A percentile compares a stretch with the other conserved stretches of the same genome.
These are phyloP conservation scores for Monosporascus sp. DNA, from an alignment of 2,329 filamentous ascomycete species.

Conservation along the genomic window DNA sequence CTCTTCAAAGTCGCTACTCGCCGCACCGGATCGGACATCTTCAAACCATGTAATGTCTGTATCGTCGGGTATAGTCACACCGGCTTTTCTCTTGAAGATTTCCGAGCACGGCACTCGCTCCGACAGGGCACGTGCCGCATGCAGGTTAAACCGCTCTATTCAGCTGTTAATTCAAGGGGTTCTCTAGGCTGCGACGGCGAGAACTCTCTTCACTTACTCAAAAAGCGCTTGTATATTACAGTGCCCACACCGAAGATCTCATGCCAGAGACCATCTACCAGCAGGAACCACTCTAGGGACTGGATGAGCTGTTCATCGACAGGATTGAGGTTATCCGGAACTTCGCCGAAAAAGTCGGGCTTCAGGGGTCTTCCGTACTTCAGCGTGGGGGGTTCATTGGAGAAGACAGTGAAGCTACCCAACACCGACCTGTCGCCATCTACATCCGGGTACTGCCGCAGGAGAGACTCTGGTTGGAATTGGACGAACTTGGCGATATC, in stretches of 20 bases:
- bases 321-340: constrained; percentile 45
- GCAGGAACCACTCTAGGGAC: constrained; percentile 77
- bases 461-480: constrained; percentile 53
- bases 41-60: constrained; percentile 25
- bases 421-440: constrained; percentile 33
- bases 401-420: constrained; percentile 46
- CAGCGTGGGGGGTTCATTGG: constrained; percentile 43
- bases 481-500: constrained; percentile 69
- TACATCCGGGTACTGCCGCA: constrained; percentile 38
- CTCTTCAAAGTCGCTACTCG: constrained; percentile 23
- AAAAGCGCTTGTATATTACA: constrained; percentile 74
- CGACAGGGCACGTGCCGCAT: constrained; percentile 49
- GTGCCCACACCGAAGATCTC: constrained; percentile 64
- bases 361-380: constrained; percentile 60
- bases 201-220: constrained; percentile 56
- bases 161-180: constrained; percentile 2
- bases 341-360: constrained; percentile 64
- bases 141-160: constrained; percentile 44
- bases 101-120: constrained; percentile 45
- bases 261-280: constrained; percentile 66
- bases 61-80: constrained; percentile 27
- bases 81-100: constrained; percentile 36
- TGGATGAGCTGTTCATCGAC: constrained; percentile 69
- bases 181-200: neutral
- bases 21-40: constrained; percentile 18